Base-by-base conservation (phyloP, 257 asterid species). In the Paulownia fortunei region DNA sequence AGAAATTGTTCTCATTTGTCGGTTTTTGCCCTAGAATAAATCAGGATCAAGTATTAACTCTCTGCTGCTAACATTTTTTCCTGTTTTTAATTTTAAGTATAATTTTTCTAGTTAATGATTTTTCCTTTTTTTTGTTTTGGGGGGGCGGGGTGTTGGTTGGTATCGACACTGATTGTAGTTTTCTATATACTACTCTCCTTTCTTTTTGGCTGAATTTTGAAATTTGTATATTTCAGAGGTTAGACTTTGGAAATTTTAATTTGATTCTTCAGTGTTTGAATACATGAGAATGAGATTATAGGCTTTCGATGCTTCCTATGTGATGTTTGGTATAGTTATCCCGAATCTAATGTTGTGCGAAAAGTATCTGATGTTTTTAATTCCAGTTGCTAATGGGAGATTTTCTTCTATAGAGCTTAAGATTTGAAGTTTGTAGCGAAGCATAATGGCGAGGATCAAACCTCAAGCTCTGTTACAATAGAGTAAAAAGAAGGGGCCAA, bases 401-500 rank as follows among this genome's bases (percentile, higher is more conserved):
- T 37, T 24, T 64, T 47, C n/a, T 69, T 26, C 63, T 66, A 21
- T 59, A 65, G 74, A 49, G 69, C n/a, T 63, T 65, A 18, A 72
- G 55, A 66, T 54, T 73, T 64, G 71, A 74, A 54, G 76, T 59
- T n/a, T 19, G 0, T 6, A 41, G 49, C 44, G 27, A 73, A 42
- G 39, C 34, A 44, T 60, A 56, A 82, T 82, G 86, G 86, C 78
- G 52, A 74, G 80, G 70, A 82, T 82, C 77, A 82, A 82, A 34
- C 86, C 86, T 41, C 86, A 77, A 69, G 77, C 83, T 39, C 83
- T 82, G 23, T 54, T 82, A 58, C 80, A 56, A 42, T 83, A 82
- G 78, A 82, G 86, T 60, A 82, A 82, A 69, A 82, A 73, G 81
- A 82, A 82, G 55, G 86, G 74, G 13, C 86, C 83, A 6, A 74